Percentiles rank a stretch among this genome's conserved stretches.
Conservation (phyloP, 345 rosid species). For the Pugionium cornutum region DNA sequence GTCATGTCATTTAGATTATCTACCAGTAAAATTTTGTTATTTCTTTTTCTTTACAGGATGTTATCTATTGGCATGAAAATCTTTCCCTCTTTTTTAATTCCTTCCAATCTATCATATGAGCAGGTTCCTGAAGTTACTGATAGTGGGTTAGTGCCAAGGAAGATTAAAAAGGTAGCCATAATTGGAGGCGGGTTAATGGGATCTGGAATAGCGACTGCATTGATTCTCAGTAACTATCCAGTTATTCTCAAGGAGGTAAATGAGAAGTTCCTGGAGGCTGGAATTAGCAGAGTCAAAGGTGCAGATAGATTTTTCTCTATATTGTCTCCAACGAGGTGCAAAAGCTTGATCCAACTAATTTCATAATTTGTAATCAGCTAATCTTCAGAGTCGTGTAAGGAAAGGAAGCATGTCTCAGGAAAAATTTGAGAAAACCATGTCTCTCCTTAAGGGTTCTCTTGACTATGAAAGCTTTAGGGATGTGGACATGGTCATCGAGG, state of each 20-base stretch:
- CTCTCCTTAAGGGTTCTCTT: constrained; percentile 74
- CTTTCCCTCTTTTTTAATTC: background rate
- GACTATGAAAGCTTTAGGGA: constrained; percentile 85
- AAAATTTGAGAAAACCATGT: constrained; percentile 75
- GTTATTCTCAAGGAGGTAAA: constrained; percentile 92
- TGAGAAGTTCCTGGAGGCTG: constrained; percentile 82
- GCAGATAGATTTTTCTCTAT: constrained; percentile 19
- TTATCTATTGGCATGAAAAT: constrained; percentile 8
- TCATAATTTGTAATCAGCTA: constrained; percentile 50
- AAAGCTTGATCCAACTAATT: constrained; percentile 32
- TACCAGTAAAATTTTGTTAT: constrained; percentile 3
- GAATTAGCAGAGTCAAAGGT: constrained; percentile 87
- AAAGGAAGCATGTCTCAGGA: constrained; percentile 80
- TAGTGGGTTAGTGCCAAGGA: constrained; percentile 69
- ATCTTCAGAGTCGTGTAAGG: constrained; percentile 86
- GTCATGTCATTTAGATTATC: constrained; percentile 16
- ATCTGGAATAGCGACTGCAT: constrained; percentile 94
- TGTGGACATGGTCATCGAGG: constrained; percentile 98
- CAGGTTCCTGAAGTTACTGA: constrained; percentile 94
- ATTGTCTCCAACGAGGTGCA: constrained; percentile 26
- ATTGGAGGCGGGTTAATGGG: constrained; percentile 99
- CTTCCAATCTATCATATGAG: constrained; percentile 23
- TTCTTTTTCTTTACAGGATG: background rate
- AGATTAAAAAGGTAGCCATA: constrained; percentile 75
- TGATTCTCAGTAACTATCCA: constrained; percentile 74